phyloP scores from a whole-genome alignment of 2,329 filamentous ascomycete species.

The Pseudocercospora crystallina region DNA sequence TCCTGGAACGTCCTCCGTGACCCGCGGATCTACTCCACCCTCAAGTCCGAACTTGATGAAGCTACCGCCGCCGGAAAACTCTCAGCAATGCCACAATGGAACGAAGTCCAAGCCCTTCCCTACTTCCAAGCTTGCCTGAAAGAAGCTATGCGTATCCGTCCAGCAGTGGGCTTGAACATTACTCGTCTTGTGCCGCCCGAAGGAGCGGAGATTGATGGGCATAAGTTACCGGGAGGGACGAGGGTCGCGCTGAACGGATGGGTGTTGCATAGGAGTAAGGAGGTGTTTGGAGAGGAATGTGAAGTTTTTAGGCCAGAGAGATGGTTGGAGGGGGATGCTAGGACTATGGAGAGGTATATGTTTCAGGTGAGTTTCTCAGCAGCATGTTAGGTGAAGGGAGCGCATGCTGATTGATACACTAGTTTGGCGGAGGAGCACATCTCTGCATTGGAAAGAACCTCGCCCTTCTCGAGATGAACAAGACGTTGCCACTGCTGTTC shows the following conservation, averaged over 20 bases:
- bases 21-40: conserved; percentile 47
- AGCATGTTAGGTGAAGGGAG: not conserved
- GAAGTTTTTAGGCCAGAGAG: conserved; percentile 22
- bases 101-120: conserved; percentile 49
- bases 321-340: conserved; percentile 29
- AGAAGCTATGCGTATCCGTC: conserved; percentile 57
- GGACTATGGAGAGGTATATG: conserved; percentile 58
- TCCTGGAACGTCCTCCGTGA: conserved; percentile 53
- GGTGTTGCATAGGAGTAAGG: conserved; percentile 50
- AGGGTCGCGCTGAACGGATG: conserved; percentile 56
- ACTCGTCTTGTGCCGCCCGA: conserved; percentile 52
- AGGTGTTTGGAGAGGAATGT: conserved; percentile 28
- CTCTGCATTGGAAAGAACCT: conserved; percentile 31
- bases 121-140: conserved; percentile 60
- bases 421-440: conserved; percentile 28
- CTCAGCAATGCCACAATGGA: conserved; percentile 31
- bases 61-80: conserved; percentile 23
- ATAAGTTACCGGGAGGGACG: conserved; percentile 54
- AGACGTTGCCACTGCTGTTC: conserved; percentile 41
- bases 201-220: conserved; percentile 54
- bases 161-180: conserved; percentile 58
- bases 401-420: conserved; percentile 7
- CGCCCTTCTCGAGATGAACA: conserved; percentile 31
- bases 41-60: conserved; percentile 42
- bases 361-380: conserved; percentile 48